Evolutionary conservation across 2,329 filamentous ascomycete genomes (phyloP).

Genomic region (Epichloe baconii): DNA sequence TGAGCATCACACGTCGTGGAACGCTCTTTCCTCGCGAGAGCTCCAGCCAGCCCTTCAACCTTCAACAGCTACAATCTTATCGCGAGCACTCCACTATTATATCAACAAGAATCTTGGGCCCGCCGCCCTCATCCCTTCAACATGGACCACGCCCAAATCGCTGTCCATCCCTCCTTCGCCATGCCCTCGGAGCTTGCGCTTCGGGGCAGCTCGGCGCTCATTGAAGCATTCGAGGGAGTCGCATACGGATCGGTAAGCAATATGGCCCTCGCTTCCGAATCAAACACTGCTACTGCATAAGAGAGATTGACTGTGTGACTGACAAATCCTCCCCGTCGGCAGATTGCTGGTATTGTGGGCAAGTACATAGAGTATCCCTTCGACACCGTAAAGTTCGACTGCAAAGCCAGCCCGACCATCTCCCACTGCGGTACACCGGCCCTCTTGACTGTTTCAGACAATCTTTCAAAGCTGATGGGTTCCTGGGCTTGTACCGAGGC

Average conservation of each 20-base stretch:
- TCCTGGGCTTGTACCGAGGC: slow-evolving; percentile 75
- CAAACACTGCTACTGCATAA: background rate
- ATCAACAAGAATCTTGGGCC: background rate
- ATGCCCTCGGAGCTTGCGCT: slow-evolving; percentile 15
- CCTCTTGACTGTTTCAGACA: slow-evolving; percentile 90
- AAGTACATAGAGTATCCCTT: slow-evolving; percentile 99
- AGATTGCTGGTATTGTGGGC: slow-evolving; percentile 74
- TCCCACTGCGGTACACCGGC: slow-evolving; percentile 70
- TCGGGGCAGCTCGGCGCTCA: slow-evolving; percentile 27
- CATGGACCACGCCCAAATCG: slow-evolving; percentile 20
- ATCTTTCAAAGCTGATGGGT: slow-evolving; percentile 66
- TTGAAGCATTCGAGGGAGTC: slow-evolving; percentile 74
- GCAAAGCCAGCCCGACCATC: slow-evolving; percentile 81
- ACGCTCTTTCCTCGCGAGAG: slow-evolving; percentile 1
- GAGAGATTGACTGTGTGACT: background rate
- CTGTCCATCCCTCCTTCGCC: slow-evolving; percentile 14
- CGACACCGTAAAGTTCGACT: slow-evolving; percentile 92
- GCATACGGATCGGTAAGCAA: slow-evolving; percentile 67
- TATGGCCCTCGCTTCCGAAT: background rate
- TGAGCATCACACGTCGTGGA: background rate
- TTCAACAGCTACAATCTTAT: too few relatives aligned
- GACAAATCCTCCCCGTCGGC: background rate
- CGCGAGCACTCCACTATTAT: too few relatives aligned
- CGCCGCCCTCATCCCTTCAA: background rate
- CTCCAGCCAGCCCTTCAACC: background rate